Conservation (phyloP, 2,329 filamentous ascomycete genomes). For the Hysterium pulicare region DNA sequence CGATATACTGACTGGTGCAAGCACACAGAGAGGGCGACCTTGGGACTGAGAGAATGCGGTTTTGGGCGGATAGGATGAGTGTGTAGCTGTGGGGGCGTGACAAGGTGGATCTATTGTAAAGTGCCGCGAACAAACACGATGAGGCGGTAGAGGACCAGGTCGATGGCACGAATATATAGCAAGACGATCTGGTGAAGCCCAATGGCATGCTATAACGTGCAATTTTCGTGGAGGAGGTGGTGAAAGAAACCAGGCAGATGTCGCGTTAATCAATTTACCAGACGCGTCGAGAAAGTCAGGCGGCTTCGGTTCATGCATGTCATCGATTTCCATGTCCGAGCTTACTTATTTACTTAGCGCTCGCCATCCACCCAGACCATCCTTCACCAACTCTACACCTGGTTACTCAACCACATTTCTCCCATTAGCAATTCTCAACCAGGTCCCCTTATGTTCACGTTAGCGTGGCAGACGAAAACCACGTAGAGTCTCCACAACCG, state of each 20-base stretch:
- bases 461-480: too few species aligned
- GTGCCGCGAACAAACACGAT: background rate
- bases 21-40: background rate
- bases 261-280: too few species aligned
- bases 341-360: background rate
- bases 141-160: too few species aligned
- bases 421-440: background rate
- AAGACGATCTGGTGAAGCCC: background rate
- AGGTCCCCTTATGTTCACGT: background rate
- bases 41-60: background rate
- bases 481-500: too few species aligned
- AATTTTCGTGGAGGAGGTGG: background rate
- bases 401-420: background rate
- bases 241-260: background rate
- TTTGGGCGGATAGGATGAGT: background rate
- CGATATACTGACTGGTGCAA: constrained; percentile 9
- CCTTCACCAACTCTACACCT: too few species aligned
- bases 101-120: background rate
- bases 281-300: background rate
- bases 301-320: background rate
- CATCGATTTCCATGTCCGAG: background rate
- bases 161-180: background rate
- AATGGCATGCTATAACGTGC: background rate
- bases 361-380: background rate
- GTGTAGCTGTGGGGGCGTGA: background rate